These are phyloP conservation scores for Pyropia yezoensis DNA, from an alignment of 23 red algal genomes.

Conservation along the genomic window DNA sequence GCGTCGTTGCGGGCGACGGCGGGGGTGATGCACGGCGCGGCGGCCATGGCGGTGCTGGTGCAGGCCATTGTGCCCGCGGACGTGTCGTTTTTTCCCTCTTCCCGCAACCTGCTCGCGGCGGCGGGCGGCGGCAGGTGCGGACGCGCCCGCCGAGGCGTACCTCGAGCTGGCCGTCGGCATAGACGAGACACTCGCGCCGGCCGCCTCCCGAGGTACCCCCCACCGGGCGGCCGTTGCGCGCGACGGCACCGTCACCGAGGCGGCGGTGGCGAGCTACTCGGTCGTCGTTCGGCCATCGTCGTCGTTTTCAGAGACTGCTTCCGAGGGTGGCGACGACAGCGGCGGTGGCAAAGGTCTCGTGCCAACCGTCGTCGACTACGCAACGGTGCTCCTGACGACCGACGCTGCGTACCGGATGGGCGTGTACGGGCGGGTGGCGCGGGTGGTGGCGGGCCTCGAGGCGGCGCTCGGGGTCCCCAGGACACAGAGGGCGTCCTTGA, in stretches of 20 bases:
- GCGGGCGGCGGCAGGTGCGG: not conserved
- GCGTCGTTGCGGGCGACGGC: slow-evolving; percentile 26
- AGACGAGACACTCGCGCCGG: slow-evolving; percentile 69
- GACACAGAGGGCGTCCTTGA: slow-evolving; percentile 46
- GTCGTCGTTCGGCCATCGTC: no score
- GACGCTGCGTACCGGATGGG: slow-evolving; percentile 11
- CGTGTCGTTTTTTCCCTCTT: slow-evolving; percentile 49
- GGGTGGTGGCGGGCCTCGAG: slow-evolving; percentile 20
- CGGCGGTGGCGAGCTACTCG: slow-evolving; percentile 8
- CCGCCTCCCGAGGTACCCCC: slow-evolving; percentile 20
- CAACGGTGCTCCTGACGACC: slow-evolving; percentile 37
- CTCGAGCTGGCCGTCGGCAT: slow-evolving; percentile 67
- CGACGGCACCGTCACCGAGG: slow-evolving; percentile 2
- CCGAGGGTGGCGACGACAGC: not conserved
- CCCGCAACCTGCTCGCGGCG: slow-evolving; percentile 27
- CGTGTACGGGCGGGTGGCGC: slow-evolving; percentile 13
- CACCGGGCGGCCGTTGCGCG: slow-evolving; percentile 35
- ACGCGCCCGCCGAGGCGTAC: slow-evolving; percentile 14
- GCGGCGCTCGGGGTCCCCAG: slow-evolving; percentile 22
- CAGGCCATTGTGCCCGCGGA: slow-evolving; percentile 50
- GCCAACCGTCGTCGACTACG: slow-evolving; percentile 46
- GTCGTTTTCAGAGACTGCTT: slow-evolving; percentile 8
- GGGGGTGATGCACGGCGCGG: slow-evolving; percentile 26
- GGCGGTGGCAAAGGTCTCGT: slow-evolving; percentile 11
- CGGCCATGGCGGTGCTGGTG: slow-evolving; percentile 64